A percentile compares a stretch with the other conserved stretches of the same genome.
These are phyloP conservation scores for Ophiostoma populinum DNA, from an alignment of 2,329 filamentous ascomycete genomes.

Conservation along the genomic window DNA sequence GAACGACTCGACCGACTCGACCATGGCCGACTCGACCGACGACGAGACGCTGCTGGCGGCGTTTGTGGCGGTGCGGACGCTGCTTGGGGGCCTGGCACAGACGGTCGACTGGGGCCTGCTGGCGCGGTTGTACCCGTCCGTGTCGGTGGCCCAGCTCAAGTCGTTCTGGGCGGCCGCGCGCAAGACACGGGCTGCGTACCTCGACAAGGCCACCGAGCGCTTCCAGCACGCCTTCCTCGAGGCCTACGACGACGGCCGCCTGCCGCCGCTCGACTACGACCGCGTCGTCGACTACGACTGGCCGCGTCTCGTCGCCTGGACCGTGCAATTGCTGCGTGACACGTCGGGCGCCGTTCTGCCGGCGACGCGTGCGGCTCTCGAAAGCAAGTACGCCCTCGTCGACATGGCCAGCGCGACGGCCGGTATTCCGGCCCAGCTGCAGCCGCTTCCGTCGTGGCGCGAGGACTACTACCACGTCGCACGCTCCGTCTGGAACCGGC, in stretches of 20 bases:
- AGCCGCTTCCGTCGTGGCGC: constrained; percentile 27
- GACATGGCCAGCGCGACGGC: constrained; percentile 5
- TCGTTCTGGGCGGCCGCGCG: constrained; percentile 37
- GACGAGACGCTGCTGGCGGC: constrained; percentile 33
- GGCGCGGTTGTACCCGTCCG: constrained; percentile 35
- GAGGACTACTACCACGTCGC: constrained; percentile 38
- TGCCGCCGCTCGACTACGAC: constrained; percentile 47
- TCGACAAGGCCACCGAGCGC: constrained; percentile 39
- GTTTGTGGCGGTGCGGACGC: constrained; percentile 37
- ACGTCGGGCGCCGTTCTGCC: constrained; percentile 32
- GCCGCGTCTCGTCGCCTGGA: constrained; percentile 48
- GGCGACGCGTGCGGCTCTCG: constrained; percentile 25
- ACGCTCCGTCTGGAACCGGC: constrained; percentile 38
- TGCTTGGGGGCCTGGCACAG: constrained; percentile 43
- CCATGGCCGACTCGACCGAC: constrained; percentile 22
- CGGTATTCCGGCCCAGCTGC: constrained; percentile 11
- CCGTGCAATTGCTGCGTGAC: constrained; percentile 31
- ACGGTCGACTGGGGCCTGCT: constrained; percentile 44
- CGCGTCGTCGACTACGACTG: constrained; percentile 51
- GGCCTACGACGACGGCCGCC: constrained; percentile 45
- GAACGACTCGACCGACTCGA: constrained; percentile 11
- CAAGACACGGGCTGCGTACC: constrained; percentile 31
- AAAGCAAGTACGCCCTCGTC: constrained; percentile 23
- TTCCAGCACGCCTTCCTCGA: constrained; percentile 49
- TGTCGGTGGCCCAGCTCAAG: constrained; percentile 31